A percentile compares a stretch with the other conserved stretches of the same genome.
Conservation (phyloP, 108 stramenopile species). For the Cylindrotheca closterium region DNA sequence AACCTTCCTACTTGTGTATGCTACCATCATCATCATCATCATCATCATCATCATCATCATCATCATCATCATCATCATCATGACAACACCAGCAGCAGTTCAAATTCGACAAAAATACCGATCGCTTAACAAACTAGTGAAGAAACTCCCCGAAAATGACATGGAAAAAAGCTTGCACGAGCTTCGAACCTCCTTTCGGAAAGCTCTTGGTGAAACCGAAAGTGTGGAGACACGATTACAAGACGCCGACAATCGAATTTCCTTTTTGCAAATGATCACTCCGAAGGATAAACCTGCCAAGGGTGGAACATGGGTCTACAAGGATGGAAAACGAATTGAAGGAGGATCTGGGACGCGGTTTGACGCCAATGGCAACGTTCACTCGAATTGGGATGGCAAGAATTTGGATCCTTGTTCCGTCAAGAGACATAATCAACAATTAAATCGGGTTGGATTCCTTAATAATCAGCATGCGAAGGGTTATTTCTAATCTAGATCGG, state of each 20-base stretch:
- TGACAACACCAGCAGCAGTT: not conserved
- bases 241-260: conserved; percentile 63
- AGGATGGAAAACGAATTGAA: conserved; percentile 44
- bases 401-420: conserved; percentile 79
- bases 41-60: no score
- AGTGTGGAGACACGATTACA: conserved; percentile 46
- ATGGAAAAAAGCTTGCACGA: conserved; percentile 36
- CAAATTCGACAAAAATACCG: conserved; percentile 47
- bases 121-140: conserved; percentile 47
- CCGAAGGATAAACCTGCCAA: conserved; percentile 39
- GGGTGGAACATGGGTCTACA: conserved; percentile 48
- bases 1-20: no score
- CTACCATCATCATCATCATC: no score
- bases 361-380: conserved; percentile 53
- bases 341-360: conserved; percentile 18
- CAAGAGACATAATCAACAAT: conserved; percentile 58
- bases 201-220: conserved; percentile 31
- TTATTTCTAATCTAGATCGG: conserved; percentile 75
- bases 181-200: conserved; percentile 57
- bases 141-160: conserved; percentile 50
- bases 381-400: conserved; percentile 72
- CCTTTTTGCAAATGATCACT: conserved; percentile 74
- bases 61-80: no score
- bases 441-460: conserved; percentile 70
- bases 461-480: conserved; percentile 88